Evolutionary conservation across 1,284 basidiomycete genomes (phyloP).

Genomic region (Phellinidium pouzarii): DNA sequence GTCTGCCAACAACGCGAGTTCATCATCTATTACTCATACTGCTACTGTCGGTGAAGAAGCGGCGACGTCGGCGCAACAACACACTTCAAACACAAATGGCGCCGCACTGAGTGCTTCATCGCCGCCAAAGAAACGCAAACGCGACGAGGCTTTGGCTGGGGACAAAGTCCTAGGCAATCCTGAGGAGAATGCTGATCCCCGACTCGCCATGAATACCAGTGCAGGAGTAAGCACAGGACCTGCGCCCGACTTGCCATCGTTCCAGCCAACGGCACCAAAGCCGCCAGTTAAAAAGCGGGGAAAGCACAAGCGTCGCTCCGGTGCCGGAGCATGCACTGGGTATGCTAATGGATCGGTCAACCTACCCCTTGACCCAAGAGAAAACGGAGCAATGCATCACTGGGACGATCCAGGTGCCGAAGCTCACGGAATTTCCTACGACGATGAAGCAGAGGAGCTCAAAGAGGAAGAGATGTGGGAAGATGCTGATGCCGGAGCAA

Average conservation of each 20-base stretch:
- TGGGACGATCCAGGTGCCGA: constrained; percentile 40
- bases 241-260: not conserved
- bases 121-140: constrained; percentile 14
- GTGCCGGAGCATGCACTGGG: not conserved
- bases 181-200: not conserved
- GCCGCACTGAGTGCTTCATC: not conserved
- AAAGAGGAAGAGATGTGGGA: constrained; percentile 17
- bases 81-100: not conserved
- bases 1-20: not conserved
- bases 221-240: not conserved
- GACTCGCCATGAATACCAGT: too few relatives aligned
- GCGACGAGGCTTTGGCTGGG: constrained; percentile 2
- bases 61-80: not conserved
- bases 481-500: constrained; percentile 11
- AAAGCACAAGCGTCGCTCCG: constrained; percentile 1
- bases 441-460: constrained; percentile 19
- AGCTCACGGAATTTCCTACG: constrained; percentile 28
- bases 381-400: constrained; percentile 27
- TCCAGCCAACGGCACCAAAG: constrained; percentile 7
- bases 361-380: not conserved
- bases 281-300: constrained; percentile 8
- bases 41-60: not conserved
- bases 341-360: not conserved
- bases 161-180: not conserved
- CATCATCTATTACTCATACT: not conserved